These are phyloP conservation scores for Micromonas pusilla DNA, from an alignment of 139 green algal species.

Conservation along the genomic window DNA sequence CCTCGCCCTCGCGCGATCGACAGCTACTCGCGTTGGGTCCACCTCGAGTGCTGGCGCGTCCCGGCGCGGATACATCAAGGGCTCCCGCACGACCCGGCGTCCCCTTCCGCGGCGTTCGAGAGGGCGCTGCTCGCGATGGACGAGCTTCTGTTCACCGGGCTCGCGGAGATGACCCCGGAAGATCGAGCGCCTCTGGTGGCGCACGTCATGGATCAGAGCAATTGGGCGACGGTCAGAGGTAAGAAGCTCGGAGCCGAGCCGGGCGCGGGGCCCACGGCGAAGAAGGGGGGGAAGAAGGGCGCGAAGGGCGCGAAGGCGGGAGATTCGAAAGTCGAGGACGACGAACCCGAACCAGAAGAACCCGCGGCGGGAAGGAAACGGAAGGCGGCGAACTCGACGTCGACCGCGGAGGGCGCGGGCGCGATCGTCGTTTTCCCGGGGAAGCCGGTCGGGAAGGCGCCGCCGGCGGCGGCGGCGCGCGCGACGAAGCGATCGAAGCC, in stretches of 20 bases:
- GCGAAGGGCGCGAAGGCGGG: background rate
- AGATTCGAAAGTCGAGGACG: too few species aligned
- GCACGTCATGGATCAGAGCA: constrained; percentile 18
- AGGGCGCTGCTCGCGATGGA: constrained; percentile 23
- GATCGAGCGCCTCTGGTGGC: constrained; percentile 1
- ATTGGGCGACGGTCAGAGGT: constrained; percentile 6
- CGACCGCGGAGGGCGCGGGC: background rate
- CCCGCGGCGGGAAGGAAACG: too few species aligned
- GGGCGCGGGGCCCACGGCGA: background rate
- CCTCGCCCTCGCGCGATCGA: background rate
- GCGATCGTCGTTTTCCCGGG: too few species aligned
- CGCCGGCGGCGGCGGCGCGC: too few species aligned
- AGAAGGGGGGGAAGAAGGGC: constrained; percentile 1
- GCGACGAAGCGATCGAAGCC: too few species aligned
- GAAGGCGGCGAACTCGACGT: background rate
- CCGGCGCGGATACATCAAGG: constrained; percentile 32
- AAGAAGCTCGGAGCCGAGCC: background rate
- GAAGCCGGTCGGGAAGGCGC: too few species aligned
- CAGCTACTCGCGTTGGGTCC: constrained; percentile 32
- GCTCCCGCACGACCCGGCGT: constrained; percentile 22
- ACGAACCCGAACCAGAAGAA: too few species aligned
- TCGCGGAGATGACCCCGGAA: constrained; percentile 1
- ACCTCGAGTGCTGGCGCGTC: constrained; percentile 38
- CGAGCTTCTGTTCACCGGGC: background rate
- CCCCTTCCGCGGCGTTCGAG: constrained; percentile 12